Conservation (phyloP, 2,329 filamentous ascomycete genomes). For the Emmonsiellopsis sp. region DNA sequence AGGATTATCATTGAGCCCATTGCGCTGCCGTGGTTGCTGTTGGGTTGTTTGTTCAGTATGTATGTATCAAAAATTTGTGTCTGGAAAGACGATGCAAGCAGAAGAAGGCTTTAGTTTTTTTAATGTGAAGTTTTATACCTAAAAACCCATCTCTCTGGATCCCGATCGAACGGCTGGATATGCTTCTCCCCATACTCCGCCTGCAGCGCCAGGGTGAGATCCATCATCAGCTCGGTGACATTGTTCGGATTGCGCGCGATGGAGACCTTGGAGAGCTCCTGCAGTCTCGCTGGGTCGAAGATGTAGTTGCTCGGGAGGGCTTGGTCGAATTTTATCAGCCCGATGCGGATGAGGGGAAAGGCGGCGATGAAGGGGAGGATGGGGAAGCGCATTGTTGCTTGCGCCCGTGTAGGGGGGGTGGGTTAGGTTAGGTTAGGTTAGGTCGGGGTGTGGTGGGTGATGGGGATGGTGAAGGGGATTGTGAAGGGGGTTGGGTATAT, state of each 20-base stretch:
- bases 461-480: not conserved
- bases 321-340: conserved; percentile 6
- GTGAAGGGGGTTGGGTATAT: not conserved
- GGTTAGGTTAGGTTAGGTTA: no score
- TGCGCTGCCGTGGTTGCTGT: conserved; percentile 5
- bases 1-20: conserved; percentile 70
- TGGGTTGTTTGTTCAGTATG: not conserved
- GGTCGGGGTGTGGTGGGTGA: no score
- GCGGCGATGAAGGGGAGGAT: not conserved
- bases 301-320: conserved; percentile 12
- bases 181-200: conserved; percentile 9
- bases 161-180: conserved; percentile 4
- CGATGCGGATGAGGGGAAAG: conserved; percentile 4
- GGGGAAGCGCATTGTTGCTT: conserved; percentile 1
- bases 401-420: no score
- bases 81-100: not conserved
- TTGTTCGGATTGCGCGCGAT: conserved; percentile 21
- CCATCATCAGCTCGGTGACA: conserved; percentile 22
- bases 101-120: no score
- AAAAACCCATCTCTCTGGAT: conserved; percentile 69
- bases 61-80: not conserved
- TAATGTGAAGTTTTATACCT: no score
- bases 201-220: conserved; percentile 7
- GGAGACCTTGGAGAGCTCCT: conserved; percentile 14
- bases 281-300: conserved; percentile 14